Base-by-base conservation (phyloP, 208 protist species). In the Blechomonas ayalai region DNA sequence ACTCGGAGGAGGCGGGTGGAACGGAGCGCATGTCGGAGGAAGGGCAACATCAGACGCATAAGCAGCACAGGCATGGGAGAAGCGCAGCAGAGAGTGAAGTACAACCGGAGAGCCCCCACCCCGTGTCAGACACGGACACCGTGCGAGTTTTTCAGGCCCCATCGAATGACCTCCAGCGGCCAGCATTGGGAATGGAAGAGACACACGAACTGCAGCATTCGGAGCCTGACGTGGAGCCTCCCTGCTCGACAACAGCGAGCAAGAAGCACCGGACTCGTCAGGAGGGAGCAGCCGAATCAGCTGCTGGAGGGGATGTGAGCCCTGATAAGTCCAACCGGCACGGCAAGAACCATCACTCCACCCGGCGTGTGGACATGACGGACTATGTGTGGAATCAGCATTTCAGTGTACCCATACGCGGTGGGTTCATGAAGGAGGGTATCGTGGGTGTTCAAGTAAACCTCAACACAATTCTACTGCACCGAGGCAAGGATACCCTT, bases 391-490 rank as follows among this genome's bases (percentile, higher is more conserved):
- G 57, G 63, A 34, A 64, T 10, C 47, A 78, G 22, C 32, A 58
- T 20, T 64, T 81, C 20, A 37, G 23, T 28, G 42, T 88, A 12
- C 47, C 29, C 25, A 57, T 83, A 2, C 64, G 64, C 13, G 32
- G 49, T 3, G 60, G 59, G 13, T 34, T 78, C 25, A 16, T 73
- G 43, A 58, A 52, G 23, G 63, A 52, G 28, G 66, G 56, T 2
- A 31, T 32, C n/a, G 45, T 56, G 2, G 26, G 31, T 18, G 33
- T 73, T 3, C 33, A 38, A 31, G 22, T 69, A 1, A 27, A 22
- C 7, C 9, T 82, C 28, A 19, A 37, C 16, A 48, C 24, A 0
- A 10, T 68, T 24, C 49, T 77, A 4, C 57, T 52, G 20, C 33
- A 24, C 10, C 41, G 46, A 16, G 51, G 59, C 3, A 35, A 26